A percentile compares a stretch with the other conserved stretches of the same genome.
Conservation (phyloP, 495 filamentous ascomycete species). For the Platismatia glauca region DNA sequence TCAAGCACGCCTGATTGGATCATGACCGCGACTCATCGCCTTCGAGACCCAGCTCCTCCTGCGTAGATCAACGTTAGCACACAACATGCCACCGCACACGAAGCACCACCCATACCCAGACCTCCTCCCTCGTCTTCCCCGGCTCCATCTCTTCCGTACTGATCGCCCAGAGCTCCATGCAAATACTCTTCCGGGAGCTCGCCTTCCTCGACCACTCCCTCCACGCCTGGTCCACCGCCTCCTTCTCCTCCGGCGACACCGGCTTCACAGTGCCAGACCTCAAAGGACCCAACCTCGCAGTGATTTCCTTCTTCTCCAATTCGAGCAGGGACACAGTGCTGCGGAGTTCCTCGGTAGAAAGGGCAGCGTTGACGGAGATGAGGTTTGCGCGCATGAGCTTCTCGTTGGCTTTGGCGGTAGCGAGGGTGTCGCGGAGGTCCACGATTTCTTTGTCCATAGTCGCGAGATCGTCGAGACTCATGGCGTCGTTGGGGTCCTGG, state of each 20-base stretch:
- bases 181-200: slow-evolving; percentile 41
- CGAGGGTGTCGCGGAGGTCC: slow-evolving; percentile 42
- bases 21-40: slow-evolving; percentile 19
- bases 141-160: slow-evolving; percentile 42
- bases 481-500: slow-evolving; percentile 41
- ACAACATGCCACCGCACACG: neutral
- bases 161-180: slow-evolving; percentile 42
- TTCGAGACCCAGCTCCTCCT: slow-evolving; percentile 41
- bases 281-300: slow-evolving; percentile 33
- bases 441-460: slow-evolving; percentile 42
- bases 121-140: slow-evolving; percentile 36
- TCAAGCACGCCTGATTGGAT: neutral
- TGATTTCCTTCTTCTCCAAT: slow-evolving; percentile 35
- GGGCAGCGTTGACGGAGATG: slow-evolving; percentile 37
- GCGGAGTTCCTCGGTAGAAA: slow-evolving; percentile 45
- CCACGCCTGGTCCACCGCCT: slow-evolving; percentile 40
- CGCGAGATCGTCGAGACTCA: slow-evolving; percentile 37
- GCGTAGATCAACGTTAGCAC: slow-evolving; percentile 4
- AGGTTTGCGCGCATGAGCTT: slow-evolving; percentile 45
- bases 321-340: slow-evolving; percentile 38
- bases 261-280: slow-evolving; percentile 33
- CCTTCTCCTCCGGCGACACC: slow-evolving; percentile 40
- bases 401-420: slow-evolving; percentile 39
- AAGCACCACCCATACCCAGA: slow-evolving; percentile 38
- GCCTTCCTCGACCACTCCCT: slow-evolving; percentile 43